These are phyloP conservation scores for Pseudocercospora eumusae DNA, from an alignment of 2,329 filamentous ascomycete genomes.

Conservation along the genomic window DNA sequence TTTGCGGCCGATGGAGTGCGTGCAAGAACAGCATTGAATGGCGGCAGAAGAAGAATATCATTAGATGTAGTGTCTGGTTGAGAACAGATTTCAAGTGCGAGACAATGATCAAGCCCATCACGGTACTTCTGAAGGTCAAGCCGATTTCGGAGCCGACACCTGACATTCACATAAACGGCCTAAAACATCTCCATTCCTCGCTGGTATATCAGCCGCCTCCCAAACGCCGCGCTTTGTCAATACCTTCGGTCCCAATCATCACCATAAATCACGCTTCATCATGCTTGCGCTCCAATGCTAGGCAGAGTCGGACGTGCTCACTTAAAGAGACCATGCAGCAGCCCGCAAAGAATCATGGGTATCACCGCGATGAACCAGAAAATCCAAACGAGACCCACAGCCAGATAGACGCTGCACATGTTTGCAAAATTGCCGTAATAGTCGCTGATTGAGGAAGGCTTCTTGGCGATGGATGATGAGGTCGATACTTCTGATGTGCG, in stretches of 20 bases:
- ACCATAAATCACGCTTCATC: background rate
- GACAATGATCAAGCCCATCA: no score
- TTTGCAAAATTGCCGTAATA: constrained; percentile 34
- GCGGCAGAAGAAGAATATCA: no score
- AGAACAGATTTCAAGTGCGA: no score
- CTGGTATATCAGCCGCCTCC: background rate
- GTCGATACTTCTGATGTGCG: constrained; percentile 18
- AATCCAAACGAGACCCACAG: constrained; percentile 41
- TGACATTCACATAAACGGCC: background rate
- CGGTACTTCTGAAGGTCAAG: background rate
- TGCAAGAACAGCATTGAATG: no score
- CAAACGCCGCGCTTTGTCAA: background rate
- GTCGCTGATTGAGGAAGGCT: constrained; percentile 20
- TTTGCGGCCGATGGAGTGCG: no score
- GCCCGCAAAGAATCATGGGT: constrained; percentile 38
- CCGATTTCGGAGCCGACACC: background rate
- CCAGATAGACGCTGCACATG: constrained; percentile 36
- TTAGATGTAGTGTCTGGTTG: no score
- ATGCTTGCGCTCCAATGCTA: background rate
- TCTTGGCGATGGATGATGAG: background rate
- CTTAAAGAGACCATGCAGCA: constrained; percentile 37
- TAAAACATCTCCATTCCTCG: background rate
- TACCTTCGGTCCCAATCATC: background rate
- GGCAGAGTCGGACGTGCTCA: constrained; percentile 6
- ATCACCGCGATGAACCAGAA: constrained; percentile 42